These are phyloP conservation scores for Boletus pseudopeckii DNA, from an alignment of 768 basidiomycete genomes.

Conservation along the genomic window DNA sequence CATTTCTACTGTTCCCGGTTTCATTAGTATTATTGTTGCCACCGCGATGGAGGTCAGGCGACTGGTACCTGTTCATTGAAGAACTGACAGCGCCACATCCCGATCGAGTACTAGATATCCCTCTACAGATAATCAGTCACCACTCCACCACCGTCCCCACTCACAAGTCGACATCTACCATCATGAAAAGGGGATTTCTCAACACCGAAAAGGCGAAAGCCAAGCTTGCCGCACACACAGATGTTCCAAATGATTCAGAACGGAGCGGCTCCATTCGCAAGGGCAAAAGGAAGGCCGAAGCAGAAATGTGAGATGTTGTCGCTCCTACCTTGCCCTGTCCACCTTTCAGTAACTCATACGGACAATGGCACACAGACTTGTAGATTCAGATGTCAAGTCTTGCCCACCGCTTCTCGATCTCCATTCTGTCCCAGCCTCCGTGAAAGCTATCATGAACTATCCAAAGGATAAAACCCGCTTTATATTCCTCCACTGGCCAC, in stretches of 20 bases:
- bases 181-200: constrained; percentile 24
- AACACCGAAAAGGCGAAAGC: constrained; percentile 19
- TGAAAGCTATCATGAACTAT: background rate
- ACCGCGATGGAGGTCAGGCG: too few relatives aligned
- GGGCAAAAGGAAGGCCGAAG: constrained; percentile 1
- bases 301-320: constrained; percentile 1
- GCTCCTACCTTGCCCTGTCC: background rate
- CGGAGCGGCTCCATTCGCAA: background rate
- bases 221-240: constrained; percentile 24
- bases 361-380: too few relatives aligned
- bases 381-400: background rate
- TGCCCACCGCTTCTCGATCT: background rate
- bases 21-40: too few relatives aligned
- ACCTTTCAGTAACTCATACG: background rate
- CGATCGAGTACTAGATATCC: too few relatives aligned
- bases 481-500: constrained; percentile 26
- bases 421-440: background rate
- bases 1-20: too few relatives aligned
- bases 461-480: constrained; percentile 5
- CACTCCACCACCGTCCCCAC: background rate
- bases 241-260: constrained; percentile 4
- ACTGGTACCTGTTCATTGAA: too few relatives aligned
- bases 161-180: constrained; percentile 2
- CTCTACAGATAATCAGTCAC: too few relatives aligned
- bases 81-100: too few relatives aligned